phyloP scores from a whole-genome alignment of 805 yeast species.

The Naumovozyma castellii region DNA sequence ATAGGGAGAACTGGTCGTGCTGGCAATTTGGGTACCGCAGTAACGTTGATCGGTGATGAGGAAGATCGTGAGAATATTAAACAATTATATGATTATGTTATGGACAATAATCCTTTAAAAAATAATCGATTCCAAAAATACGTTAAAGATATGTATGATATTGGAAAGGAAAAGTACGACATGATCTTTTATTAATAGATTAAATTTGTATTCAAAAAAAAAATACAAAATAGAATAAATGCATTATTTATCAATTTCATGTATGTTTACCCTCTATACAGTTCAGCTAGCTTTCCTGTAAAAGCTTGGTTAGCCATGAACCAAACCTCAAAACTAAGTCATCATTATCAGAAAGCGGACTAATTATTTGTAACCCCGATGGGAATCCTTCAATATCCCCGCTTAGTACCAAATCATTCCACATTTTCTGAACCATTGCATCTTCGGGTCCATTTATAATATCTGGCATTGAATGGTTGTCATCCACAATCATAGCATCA shows the following conservation, averaged over 20 bases:
- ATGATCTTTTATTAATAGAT: conserved; percentile 10
- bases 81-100: conserved; percentile 32
- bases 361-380: conserved; percentile 10
- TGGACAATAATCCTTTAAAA: conserved; percentile 25
- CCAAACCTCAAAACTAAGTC: conserved; percentile 12
- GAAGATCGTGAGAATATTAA: conserved; percentile 43
- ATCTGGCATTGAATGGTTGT: conserved; percentile 5
- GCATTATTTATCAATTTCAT: not conserved
- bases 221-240: not conserved
- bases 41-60: conserved; percentile 56
- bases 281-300: no score
- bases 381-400: conserved; percentile 9
- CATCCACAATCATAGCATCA: conserved; percentile 2
- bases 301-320: conserved; percentile 6
- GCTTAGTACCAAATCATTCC: conserved; percentile 8
- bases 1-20: conserved; percentile 97
- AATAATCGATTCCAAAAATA: conserved; percentile 12
- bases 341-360: conserved; percentile 11
- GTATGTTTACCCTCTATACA: no score
- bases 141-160: conserved; percentile 10
- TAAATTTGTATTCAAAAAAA: not conserved
- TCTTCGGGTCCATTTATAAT: conserved; percentile 8
- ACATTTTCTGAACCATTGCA: conserved; percentile 6
- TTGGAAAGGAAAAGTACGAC: conserved; percentile 10
- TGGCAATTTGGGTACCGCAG: conserved; percentile 67